phyloP scores from a whole-genome alignment of 2,329 filamentous ascomycete genomes.

The Trichophyton verrucosum region DNA sequence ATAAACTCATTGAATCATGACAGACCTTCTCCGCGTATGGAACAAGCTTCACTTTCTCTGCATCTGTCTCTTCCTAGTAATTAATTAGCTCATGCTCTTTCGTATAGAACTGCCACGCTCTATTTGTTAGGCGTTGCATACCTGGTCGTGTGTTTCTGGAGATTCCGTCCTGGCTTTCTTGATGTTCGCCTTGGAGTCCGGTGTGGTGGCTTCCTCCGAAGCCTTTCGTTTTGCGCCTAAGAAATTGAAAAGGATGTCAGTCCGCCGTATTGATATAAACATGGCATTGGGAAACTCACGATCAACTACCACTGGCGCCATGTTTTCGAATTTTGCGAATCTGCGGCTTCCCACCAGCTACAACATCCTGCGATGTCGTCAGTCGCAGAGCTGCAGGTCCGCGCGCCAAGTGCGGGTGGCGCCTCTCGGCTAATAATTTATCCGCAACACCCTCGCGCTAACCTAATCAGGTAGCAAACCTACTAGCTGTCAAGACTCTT shows the following conservation, averaged over 20 bases:
- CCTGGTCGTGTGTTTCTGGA: slow-evolving; percentile 27
- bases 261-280: slow-evolving; percentile 5
- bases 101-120: background rate
- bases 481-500: background rate
- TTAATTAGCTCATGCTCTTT: slow-evolving; percentile 38
- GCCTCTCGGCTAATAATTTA: background rate
- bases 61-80: slow-evolving; percentile 24
- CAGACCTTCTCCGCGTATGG: slow-evolving; percentile 78
- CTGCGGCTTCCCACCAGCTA: background rate
- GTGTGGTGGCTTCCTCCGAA: slow-evolving; percentile 36
- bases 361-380: background rate
- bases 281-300: slow-evolving; percentile 19
- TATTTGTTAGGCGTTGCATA: slow-evolving; percentile 9
- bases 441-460: background rate
- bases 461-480: background rate
- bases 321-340: slow-evolving; percentile 10
- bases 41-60: slow-evolving; percentile 52
- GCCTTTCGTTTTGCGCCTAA: slow-evolving; percentile 37
- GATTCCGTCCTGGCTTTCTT: slow-evolving; percentile 41
- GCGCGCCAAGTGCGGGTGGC: background rate
- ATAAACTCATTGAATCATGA: slow-evolving; percentile 9
- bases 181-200: slow-evolving; percentile 31
- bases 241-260: background rate
- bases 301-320: slow-evolving; percentile 21
- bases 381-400: background rate